Conservation (phyloP, 2,329 filamentous ascomycete genomes). For the Colletotrichum graminicola region DNA sequence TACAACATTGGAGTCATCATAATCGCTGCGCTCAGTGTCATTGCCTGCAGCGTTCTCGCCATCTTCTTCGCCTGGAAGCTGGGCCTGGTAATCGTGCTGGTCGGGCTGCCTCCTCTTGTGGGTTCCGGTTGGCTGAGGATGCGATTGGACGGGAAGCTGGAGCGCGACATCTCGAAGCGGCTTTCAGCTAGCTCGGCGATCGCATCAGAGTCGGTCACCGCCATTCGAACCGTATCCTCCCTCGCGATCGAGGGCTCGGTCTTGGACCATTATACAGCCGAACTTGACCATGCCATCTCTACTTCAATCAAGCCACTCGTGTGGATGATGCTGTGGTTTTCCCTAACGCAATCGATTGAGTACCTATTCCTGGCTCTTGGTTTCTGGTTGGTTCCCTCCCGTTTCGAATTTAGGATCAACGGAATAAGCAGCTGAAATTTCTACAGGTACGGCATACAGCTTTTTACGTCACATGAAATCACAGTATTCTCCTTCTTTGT, state of each 20-base stretch:
- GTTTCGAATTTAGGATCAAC: neutral
- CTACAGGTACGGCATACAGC: neutral
- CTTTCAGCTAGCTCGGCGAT: conserved; percentile 57
- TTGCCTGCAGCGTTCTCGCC: conserved; percentile 54
- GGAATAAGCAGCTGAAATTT: neutral
- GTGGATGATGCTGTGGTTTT: conserved; percentile 46
- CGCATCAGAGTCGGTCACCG: conserved; percentile 59
- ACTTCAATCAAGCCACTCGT: conserved; percentile 17
- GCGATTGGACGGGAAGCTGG: conserved; percentile 56
- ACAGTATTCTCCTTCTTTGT: conserved; percentile 42
- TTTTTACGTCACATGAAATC: neutral
- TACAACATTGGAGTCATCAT: conserved; percentile 58
- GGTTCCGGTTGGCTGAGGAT: conserved; percentile 57
- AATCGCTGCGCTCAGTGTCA: conserved; percentile 55
- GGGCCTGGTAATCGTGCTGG: conserved; percentile 57
- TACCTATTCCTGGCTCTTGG: conserved; percentile 51
- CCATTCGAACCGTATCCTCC: conserved; percentile 59
- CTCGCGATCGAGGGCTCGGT: conserved; percentile 51
- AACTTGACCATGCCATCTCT: conserved; percentile 46
- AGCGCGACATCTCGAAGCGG: conserved; percentile 51
- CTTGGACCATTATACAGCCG: conserved; percentile 46
- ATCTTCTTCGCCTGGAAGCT: conserved; percentile 60
- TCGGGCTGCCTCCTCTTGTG: conserved; percentile 56
- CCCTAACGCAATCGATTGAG: conserved; percentile 48
- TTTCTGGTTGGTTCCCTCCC: conserved; percentile 50